A percentile compares a stretch with the other conserved stretches of the same genome.
phyloP scores from a whole-genome alignment of 768 basidiomycete genomes.

The Boletus tomentosulus region DNA sequence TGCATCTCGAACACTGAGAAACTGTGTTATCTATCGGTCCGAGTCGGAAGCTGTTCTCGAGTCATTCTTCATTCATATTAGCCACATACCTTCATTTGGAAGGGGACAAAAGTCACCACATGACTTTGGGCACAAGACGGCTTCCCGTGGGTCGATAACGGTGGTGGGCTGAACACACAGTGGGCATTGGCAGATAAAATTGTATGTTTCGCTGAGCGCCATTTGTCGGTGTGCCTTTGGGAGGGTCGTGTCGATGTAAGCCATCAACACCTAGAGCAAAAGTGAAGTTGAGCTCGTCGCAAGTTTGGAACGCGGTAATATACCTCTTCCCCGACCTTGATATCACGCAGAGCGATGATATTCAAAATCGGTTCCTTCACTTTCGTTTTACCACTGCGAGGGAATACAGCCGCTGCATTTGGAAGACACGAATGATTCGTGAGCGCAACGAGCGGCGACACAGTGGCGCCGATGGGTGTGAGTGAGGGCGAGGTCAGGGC shows the following conservation, averaged over 20 bases:
- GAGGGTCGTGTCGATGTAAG: slow-evolving; percentile 83
- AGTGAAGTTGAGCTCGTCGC: background rate
- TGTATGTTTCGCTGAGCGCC: slow-evolving; percentile 67
- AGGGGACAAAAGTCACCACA: slow-evolving; percentile 64
- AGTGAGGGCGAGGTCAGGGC: slow-evolving; percentile 77
- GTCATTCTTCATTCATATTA: background rate
- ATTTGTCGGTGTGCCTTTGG: slow-evolving; percentile 52
- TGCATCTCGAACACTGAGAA: slow-evolving; percentile 55
- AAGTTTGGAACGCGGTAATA: slow-evolving; percentile 1
- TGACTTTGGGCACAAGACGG: slow-evolving; percentile 61
- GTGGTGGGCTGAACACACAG: slow-evolving; percentile 41
- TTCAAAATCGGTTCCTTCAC: slow-evolving; percentile 61
- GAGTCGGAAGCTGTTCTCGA: background rate
- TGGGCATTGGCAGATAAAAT: slow-evolving; percentile 68
- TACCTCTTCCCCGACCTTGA: slow-evolving; percentile 70
- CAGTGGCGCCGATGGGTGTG: slow-evolving; percentile 76
- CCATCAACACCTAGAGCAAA: slow-evolving; percentile 58
- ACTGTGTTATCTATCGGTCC: slow-evolving; percentile 41
- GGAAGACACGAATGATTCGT: slow-evolving; percentile 88
- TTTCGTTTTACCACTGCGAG: slow-evolving; percentile 40
- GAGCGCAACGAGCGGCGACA: slow-evolving; percentile 75
- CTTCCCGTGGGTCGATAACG: slow-evolving; percentile 59
- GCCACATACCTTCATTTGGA: slow-evolving; percentile 52
- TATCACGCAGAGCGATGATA: slow-evolving; percentile 65
- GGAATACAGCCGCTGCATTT: slow-evolving; percentile 91